These are phyloP conservation scores for Hemileia vastatrix DNA, from an alignment of 1,284 basidiomycete species.

Conservation along the genomic window DNA sequence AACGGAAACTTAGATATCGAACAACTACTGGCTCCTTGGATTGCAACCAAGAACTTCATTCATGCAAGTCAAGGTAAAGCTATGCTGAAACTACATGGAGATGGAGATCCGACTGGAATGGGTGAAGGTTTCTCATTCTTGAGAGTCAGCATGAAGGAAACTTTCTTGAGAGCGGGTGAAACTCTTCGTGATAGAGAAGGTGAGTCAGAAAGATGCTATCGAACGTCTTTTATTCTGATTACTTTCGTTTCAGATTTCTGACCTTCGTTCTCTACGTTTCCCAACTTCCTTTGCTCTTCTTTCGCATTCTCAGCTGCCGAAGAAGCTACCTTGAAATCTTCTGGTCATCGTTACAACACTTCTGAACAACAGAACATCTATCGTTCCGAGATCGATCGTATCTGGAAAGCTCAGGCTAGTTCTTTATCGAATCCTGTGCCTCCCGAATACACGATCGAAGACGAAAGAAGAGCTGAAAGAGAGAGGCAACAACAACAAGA, in stretches of 20 bases:
- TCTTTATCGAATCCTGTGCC: conserved; percentile 38
- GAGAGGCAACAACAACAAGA: not conserved
- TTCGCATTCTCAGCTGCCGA: not conserved
- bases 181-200: conserved; percentile 14
- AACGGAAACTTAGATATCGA: conserved; percentile 38
- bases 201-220: not conserved
- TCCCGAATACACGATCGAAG: conserved; percentile 33
- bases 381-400: conserved; percentile 39
- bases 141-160: conserved; percentile 44
- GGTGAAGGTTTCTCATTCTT: conserved; percentile 44
- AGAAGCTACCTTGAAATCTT: too few relatives aligned
- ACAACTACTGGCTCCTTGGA: conserved; percentile 43
- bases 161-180: conserved; percentile 41
- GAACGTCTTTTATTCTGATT: too few relatives aligned
- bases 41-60: conserved; percentile 43
- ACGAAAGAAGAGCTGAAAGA: conserved; percentile 19
- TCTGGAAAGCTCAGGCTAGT: conserved; percentile 40
- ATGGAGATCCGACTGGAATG: conserved; percentile 41
- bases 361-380: conserved; percentile 43
- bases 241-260: conserved; percentile 27
- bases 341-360: conserved; percentile 45
- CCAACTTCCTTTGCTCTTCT: not conserved
- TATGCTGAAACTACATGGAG: conserved; percentile 43
- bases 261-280: not conserved
- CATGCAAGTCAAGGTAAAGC: conserved; percentile 43